A percentile compares a stretch with the other conserved stretches of the same genome.
Evolutionary conservation across 2,329 filamentous ascomycete species (phyloP).

Genomic region (Alternaria angustiovoidea): DNA sequence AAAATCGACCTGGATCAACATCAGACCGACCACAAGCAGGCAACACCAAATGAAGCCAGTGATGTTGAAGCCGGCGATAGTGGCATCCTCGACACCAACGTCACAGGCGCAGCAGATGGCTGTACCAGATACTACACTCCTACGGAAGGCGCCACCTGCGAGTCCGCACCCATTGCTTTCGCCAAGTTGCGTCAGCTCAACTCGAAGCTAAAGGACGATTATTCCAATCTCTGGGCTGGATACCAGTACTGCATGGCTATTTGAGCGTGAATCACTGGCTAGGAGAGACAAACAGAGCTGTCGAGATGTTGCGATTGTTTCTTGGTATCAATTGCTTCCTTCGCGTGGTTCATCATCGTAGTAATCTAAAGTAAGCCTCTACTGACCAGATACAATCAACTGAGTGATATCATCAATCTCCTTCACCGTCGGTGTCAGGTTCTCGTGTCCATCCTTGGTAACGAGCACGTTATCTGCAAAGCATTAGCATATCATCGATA

Average conservation of each 20-base stretch:
- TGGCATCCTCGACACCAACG: slow-evolving; percentile 5
- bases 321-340: neutral
- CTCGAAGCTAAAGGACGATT: slow-evolving; percentile 38
- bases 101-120: slow-evolving; percentile 21
- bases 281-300: neutral
- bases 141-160: slow-evolving; percentile 45
- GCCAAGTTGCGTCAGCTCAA: slow-evolving; percentile 43
- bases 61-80: neutral
- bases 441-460: slow-evolving; percentile 79
- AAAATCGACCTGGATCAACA: neutral
- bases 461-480: slow-evolving; percentile 78
- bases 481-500: slow-evolving; percentile 11
- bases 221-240: slow-evolving; percentile 49
- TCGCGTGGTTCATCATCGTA: neutral
- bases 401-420: slow-evolving; percentile 71
- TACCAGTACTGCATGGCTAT: slow-evolving; percentile 47
- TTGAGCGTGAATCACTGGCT: neutral
- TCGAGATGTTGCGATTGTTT: neutral
- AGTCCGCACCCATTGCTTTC: slow-evolving; percentile 38
- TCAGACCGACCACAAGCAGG: neutral
- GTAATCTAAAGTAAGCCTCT: neutral
- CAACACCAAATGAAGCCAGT: neutral
- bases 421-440: slow-evolving; percentile 83
- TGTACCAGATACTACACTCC: slow-evolving; percentile 46
- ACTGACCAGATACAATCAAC: slow-evolving; percentile 45